A percentile compares a stretch with the other conserved stretches of the same genome.
Evolutionary conservation across 108 stramenopile species (phyloP).

Genomic region (Bacterosira constricta): DNA sequence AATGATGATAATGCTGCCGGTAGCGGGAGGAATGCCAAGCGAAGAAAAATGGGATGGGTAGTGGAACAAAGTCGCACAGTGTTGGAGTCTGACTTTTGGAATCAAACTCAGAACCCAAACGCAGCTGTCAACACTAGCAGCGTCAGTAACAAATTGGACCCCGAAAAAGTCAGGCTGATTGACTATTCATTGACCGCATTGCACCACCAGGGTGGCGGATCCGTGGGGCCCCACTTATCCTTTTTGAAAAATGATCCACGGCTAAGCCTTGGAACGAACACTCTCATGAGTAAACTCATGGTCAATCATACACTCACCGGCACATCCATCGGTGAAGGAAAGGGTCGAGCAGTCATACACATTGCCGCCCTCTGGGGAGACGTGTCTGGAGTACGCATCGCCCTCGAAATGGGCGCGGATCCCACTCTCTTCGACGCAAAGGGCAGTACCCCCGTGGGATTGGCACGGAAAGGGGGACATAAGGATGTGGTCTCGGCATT

Average conservation of each 20-base stretch:
- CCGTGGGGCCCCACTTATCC: slow-evolving; percentile 38
- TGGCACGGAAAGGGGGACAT: slow-evolving; percentile 27
- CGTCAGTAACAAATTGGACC: neutral
- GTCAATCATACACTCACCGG: slow-evolving; percentile 22
- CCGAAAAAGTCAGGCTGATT: slow-evolving; percentile 25
- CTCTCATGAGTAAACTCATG: slow-evolving; percentile 15
- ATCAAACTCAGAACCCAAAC: neutral
- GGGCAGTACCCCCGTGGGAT: slow-evolving; percentile 20
- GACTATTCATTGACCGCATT: slow-evolving; percentile 28
- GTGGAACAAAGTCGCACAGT: slow-evolving; percentile 37
- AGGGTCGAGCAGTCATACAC: slow-evolving; percentile 39
- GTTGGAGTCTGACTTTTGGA: slow-evolving; percentile 33
- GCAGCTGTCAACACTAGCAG: neutral
- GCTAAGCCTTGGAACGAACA: slow-evolving; percentile 9
- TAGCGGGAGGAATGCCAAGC: slow-evolving; percentile 4
- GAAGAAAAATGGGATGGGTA: slow-evolving; percentile 27
- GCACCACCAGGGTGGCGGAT: slow-evolving; percentile 34
- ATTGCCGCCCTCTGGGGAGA: slow-evolving; percentile 47
- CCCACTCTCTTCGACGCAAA: slow-evolving; percentile 23
- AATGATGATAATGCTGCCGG: neutral
- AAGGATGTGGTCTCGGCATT: slow-evolving; percentile 7
- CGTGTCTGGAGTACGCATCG: slow-evolving; percentile 15
- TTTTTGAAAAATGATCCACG: slow-evolving; percentile 31
- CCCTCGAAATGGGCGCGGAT: slow-evolving; percentile 41
- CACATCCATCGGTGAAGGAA: neutral